Percentiles rank a stretch among this genome's conserved stretches.
These are phyloP conservation scores for Chimonanthus salicifolius DNA, from an alignment of 164 flowering plant species.

Conservation along the genomic window DNA sequence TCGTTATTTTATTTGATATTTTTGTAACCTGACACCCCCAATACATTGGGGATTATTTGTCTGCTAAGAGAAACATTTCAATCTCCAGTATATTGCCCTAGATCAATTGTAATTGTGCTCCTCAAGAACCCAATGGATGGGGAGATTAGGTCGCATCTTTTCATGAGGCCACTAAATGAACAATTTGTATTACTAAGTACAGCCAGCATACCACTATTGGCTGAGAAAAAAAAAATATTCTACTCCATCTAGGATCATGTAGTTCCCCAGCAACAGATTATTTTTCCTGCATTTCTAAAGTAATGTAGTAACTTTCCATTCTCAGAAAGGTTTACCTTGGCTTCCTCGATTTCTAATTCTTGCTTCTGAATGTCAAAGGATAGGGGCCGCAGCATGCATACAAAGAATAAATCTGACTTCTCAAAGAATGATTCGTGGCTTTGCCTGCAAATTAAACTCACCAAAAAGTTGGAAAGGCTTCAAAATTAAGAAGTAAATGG, in stretches of 20 bases:
- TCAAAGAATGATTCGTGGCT: slow-evolving; percentile 49
- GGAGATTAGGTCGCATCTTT: background rate
- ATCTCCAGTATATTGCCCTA: too few species aligned
- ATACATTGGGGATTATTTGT: too few species aligned
- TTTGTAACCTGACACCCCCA: too few species aligned
- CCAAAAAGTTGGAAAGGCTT: background rate
- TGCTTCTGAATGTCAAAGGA: slow-evolving; percentile 58
- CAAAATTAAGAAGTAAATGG: background rate
- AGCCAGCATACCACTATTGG: background rate
- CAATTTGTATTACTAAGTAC: background rate
- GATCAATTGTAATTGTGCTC: background rate
- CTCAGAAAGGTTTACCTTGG: slow-evolving; percentile 36
- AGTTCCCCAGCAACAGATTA: background rate
- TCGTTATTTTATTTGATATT: too few species aligned
- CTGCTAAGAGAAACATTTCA: too few species aligned
- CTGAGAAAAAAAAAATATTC: background rate
- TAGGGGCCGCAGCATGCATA: slow-evolving; percentile 62
- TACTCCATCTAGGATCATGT: background rate
- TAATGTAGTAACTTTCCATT: background rate
- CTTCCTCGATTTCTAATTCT: slow-evolving; percentile 56
- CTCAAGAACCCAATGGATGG: background rate
- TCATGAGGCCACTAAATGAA: background rate
- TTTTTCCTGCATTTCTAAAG: background rate
- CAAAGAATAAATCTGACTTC: slow-evolving; percentile 67
- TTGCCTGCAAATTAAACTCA: slow-evolving; percentile 37